Evolutionary conservation across 305 asterid genomes (phyloP).

Genomic region (Fraxinus platypoda): DNA sequence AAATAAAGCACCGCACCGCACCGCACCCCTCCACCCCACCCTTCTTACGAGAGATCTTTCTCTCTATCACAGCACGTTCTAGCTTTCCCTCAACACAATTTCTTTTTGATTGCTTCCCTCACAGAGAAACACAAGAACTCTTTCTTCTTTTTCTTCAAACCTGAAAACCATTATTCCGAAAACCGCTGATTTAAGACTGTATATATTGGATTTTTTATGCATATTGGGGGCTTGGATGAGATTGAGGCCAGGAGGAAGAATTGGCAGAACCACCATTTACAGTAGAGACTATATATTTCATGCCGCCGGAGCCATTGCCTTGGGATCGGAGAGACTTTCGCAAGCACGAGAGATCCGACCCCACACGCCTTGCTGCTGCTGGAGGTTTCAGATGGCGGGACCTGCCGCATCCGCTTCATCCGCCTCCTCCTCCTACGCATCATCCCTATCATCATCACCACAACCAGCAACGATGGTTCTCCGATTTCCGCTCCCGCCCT

Average conservation of each 20-base stretch:
- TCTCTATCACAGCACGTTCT: slow-evolving; percentile 37
- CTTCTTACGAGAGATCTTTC: slow-evolving; percentile 17
- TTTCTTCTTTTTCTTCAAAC: not conserved
- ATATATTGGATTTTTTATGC: not conserved
- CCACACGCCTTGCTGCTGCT: slow-evolving; percentile 39
- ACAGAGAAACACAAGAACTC: slow-evolving; percentile 5
- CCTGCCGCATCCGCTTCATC: slow-evolving; percentile 50
- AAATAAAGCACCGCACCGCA: not conserved
- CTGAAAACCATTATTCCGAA: not conserved
- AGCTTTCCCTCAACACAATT: slow-evolving; percentile 23
- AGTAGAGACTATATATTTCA: slow-evolving; percentile 26
- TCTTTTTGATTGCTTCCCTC: slow-evolving; percentile 22
- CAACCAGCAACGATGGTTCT: slow-evolving; percentile 51
- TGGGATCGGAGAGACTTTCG: slow-evolving; percentile 71
- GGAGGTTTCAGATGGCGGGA: slow-evolving; percentile 73
- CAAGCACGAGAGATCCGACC: slow-evolving; percentile 50
- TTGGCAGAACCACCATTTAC: slow-evolving; percentile 9
- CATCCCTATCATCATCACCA: slow-evolving; percentile 26
- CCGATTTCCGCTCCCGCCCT: slow-evolving; percentile 74
- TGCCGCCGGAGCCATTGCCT: slow-evolving; percentile 65
- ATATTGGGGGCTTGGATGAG: slow-evolving; percentile 30
- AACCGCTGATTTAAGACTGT: not conserved
- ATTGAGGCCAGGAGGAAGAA: slow-evolving; percentile 24
- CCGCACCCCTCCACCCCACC: slow-evolving; percentile 16
- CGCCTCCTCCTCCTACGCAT: slow-evolving; percentile 42